Base-by-base conservation (phyloP, 345 rosid species). In the Gossypium raimondii region DNA sequence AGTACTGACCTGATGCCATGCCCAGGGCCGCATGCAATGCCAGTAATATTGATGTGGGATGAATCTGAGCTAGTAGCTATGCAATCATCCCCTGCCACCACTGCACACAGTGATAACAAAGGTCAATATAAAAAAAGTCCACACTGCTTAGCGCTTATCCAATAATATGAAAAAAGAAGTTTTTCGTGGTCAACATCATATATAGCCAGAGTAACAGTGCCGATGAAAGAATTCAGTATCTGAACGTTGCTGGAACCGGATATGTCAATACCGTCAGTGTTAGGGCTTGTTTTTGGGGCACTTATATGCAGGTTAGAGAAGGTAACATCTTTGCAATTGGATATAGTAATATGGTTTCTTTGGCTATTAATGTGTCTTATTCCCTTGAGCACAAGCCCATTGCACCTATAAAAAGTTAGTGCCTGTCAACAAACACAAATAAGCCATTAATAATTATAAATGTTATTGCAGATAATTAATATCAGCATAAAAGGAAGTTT, bases 81-180 rank as follows among this genome's bases (percentile, higher is more conserved):
- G 77, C 93, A 89, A 67, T 86, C 94, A 73, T 90, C 94, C 70
- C 89, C 90, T 88, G 62, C 13, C 43, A 68, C 63, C 48, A 69
- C 27, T 13, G 9, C 18, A 69, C 51, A 25, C 9, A 7, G 43
- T 67, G 9, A 61, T 66, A 12, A 34, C 20, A 62, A 27, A 29
- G 11, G 1, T 60, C 41, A 34, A 34, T 34, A 34, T 47, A 29
- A 14, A 9, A 12, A 56, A 24, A 48, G 1, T 22, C 2, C 17
- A 44, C 16, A 50, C 67, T 9, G 50, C 7, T 22, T 11, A 57
- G 41, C 41, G 41, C 41, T 34, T 34, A 34, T 57, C 27, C 24
- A 1, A 56, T 20, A 59, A 44, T 44, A 24, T 58, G 67, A 76
- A 64, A 38, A 7, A 8, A 72, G 61, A 43, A 3, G 25, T 27